phyloP scores from a whole-genome alignment of 2,329 filamentous ascomycete species.

The Ophioceras dolichostomum region DNA sequence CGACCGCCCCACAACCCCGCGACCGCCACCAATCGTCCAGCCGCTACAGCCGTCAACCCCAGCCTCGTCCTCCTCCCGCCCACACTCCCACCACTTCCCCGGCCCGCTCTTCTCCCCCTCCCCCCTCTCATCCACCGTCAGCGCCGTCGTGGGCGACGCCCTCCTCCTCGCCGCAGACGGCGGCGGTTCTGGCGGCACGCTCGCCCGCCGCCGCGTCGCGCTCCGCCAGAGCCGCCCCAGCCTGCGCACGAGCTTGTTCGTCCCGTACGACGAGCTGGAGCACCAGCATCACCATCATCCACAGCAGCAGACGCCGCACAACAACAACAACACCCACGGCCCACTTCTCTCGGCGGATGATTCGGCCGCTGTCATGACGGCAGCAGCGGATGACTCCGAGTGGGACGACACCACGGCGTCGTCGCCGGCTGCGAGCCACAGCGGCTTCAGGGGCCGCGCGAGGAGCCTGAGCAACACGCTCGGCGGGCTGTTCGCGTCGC shows the following conservation, averaged over 20 bases:
- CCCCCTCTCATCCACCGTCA: conserved; percentile 46
- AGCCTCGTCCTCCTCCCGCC: conserved; percentile 19
- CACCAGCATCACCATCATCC: too few species aligned
- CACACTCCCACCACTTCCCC: conserved; percentile 25
- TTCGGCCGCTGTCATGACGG: conserved; percentile 4
- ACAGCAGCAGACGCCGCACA: too few species aligned
- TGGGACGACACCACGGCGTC: conserved; percentile 4
- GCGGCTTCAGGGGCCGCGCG: conserved; percentile 6
- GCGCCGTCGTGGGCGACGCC: conserved; percentile 43
- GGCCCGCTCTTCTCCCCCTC: conserved; percentile 46
- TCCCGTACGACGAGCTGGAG: conserved; percentile 32
- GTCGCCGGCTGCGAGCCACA: background rate
- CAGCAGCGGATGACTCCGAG: too few species aligned
- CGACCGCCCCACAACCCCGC: background rate
- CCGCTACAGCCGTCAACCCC: too few species aligned
- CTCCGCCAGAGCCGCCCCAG: conserved; percentile 34
- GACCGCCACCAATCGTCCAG: background rate
- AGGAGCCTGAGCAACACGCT: conserved; percentile 25
- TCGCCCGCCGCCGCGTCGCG: conserved; percentile 27
- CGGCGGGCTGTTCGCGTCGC: conserved; percentile 20
- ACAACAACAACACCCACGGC: too few species aligned
- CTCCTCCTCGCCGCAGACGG: conserved; percentile 19
- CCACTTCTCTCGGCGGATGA: too few species aligned
- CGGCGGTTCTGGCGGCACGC: conserved; percentile 16
- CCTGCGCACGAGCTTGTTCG: conserved; percentile 42